Evolutionary conservation across 352 stramenopile species (phyloP), one percentile per base, ranked within the genome.

Genomic region (Phytopythium boreale): DNA sequence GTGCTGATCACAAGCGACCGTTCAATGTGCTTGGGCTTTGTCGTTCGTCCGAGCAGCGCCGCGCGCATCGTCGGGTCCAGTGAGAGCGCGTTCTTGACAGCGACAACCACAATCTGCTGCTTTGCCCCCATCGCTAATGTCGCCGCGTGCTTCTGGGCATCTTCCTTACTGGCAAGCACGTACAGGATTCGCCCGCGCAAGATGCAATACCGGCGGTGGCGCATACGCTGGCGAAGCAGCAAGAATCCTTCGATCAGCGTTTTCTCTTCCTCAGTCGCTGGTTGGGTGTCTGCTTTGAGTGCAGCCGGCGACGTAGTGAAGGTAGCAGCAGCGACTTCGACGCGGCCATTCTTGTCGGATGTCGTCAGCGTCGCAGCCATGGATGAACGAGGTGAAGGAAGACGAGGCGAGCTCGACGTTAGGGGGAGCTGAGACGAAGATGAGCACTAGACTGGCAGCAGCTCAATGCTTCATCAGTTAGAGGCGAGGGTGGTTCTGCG

Each of bases 151-250:
- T 66, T 77, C 9, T 77, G 46, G 24, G 60, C 52, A 52, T 73
- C 67, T 19, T 74, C 72, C 26, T 92, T 90, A 50, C 26, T 80
- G 26, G 80, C 81, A 66, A 90, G 90, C 10, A 89, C 79, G 43
- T 84, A 69, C 46, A 93, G 65, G 1, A 67, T 84, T 20, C 72
- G 74, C 0, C 76, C 82, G 47, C 76, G 65, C 9, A 93, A 61
- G n/a, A 92, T 77, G 34, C 84, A 93, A 31, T 92, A 93, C 2
- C 84, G 80, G 11, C 76, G 77, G 39, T 73, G 76, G n/a, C 80
- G 77, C 36, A 80, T 69, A 63, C 84, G 79, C 12, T 84, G 75
- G 6, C 80, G 76, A 61, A 92, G 64, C 36, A 84, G 76, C 12
- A 93, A 67, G 59, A 80, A 89, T 0, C 82, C 84, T 62, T 93